phyloP scores from a whole-genome alignment of 495 filamentous ascomycete genomes.

The Aspergillus bridgeri region DNA sequence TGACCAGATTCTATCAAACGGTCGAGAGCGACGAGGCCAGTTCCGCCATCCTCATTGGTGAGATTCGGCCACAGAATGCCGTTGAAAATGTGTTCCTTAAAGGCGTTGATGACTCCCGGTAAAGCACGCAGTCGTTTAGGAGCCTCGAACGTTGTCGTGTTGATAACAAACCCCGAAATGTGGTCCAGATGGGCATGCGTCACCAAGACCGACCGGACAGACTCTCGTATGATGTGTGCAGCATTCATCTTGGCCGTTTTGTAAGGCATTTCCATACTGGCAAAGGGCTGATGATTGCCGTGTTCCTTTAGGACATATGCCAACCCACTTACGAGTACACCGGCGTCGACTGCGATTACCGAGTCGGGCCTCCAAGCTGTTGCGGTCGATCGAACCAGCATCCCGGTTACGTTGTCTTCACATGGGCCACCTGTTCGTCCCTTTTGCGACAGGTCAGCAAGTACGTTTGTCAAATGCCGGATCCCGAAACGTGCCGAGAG shows the following conservation, averaged over 20 bases:
- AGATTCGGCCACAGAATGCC: conserved; percentile 97
- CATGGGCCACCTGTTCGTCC: conserved; percentile 86
- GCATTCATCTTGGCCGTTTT: conserved; percentile 69
- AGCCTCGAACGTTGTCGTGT: conserved; percentile 75
- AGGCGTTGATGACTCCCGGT: conserved; percentile 77
- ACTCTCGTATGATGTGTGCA: conserved; percentile 65
- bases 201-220: conserved; percentile 84
- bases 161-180: conserved; percentile 84
- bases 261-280: conserved; percentile 63
- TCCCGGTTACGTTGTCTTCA: conserved; percentile 84
- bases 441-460: conserved; percentile 49
- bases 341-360: conserved; percentile 85
- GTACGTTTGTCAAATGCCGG: conserved; percentile 20
- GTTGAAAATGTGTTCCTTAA: conserved; percentile 95
- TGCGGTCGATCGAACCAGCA: conserved; percentile 79
- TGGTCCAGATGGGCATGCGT: conserved; percentile 96
- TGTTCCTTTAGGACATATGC: conserved; percentile 59
- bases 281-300: conserved; percentile 62
- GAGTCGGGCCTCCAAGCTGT: conserved; percentile 76
- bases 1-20: conserved; percentile 85
- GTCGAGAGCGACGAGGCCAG: conserved; percentile 87
- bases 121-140: conserved; percentile 83
- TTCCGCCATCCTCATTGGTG: conserved; percentile 92
- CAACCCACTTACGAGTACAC: conserved; percentile 83
- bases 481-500: conserved; percentile 12